Evolutionary conservation across 129 eudicot species (phyloP), one percentile per base, ranked within the genome.

Genomic region (Chrysanthemum makinoi): DNA sequence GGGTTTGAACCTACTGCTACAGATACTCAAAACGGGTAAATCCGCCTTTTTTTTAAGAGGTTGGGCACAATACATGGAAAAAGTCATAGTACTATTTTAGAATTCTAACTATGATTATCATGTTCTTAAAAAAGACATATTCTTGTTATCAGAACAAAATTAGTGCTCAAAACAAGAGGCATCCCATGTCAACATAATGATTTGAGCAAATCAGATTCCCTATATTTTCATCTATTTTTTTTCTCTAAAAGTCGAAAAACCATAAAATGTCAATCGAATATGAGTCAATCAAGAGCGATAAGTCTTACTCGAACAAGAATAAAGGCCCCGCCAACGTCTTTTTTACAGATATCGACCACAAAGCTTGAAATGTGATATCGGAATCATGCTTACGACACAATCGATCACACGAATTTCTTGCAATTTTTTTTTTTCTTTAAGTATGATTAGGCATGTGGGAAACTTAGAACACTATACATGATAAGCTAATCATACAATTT

Each of bases 291-390:
- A 20, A 69, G 57, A 59, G 33, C 68, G 64, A 2, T 30, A 20
- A 55, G 54, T 19, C 30, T n/a, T 26, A 20, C 18, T 16, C 39
- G 54, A 63, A 64, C 64, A 64, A 64, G 78, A 74, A 74, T 64
- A 74, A 74, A 63, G 72, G 20, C 54, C 35, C 64, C 12, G 20
- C 10, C 20, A 9, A 56, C 68, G 22, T 72, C 17, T 28, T 50
- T 72, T 60, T n/a, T 65, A 3, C 55, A 44, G 17, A 10, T 44
- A 44, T 48, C 10, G 52, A 11, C 70, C 70, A 16, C 35, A 19
- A 65, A 65, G 70, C 70, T 65, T 30, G 55, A 50, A 13, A 65
- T n/a, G 51, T 12, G n/a, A 12, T 39, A 65, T 10, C 33, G 2
- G n/a, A 58, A 20, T 20, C 4, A 59, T 59, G 22, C 64, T 22